Evolutionary conservation across 2,329 filamentous ascomycete genomes (phyloP).

Genomic region (Pseudogymnoascus sp.): DNA sequence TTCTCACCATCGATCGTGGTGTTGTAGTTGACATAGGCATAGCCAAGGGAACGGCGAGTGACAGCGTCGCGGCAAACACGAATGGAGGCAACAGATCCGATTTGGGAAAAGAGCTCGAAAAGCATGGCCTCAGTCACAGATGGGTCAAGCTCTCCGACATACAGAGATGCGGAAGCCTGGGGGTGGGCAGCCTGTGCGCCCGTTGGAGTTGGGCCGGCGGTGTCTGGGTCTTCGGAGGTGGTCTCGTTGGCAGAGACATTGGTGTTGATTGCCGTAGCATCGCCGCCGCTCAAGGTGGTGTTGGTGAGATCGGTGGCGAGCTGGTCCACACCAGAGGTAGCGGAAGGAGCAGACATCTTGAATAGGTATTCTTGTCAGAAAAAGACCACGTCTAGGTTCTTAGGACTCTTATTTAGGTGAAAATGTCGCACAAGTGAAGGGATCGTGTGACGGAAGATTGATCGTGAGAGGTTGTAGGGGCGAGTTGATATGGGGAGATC

Average conservation of each 20-base stretch:
- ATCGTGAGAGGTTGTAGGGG: slow-evolving; percentile 12
- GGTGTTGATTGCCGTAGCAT: slow-evolving; percentile 69
- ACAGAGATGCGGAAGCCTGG: slow-evolving; percentile 93
- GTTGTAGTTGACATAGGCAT: slow-evolving; percentile 99
- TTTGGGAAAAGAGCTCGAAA: slow-evolving; percentile 99
- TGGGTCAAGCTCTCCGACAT: slow-evolving; percentile 95
- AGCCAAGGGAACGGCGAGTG: slow-evolving; percentile 95
- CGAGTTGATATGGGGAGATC: slow-evolving; percentile 22
- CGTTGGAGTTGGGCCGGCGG: slow-evolving; percentile 62
- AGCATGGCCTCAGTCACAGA: slow-evolving; percentile 99
- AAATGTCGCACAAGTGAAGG: slow-evolving; percentile 17
- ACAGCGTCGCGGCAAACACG: slow-evolving; percentile 99
- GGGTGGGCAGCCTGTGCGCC: slow-evolving; percentile 64
- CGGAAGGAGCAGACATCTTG: slow-evolving; percentile 55
- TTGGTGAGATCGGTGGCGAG: slow-evolving; percentile 71
- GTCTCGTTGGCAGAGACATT: slow-evolving; percentile 51
- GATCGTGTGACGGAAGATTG: slow-evolving; percentile 16
- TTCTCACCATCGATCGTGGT: slow-evolving; percentile 93
- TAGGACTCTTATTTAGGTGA: slow-evolving; percentile 18
- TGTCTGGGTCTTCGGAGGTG: slow-evolving; percentile 51
- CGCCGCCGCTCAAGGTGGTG: slow-evolving; percentile 60
- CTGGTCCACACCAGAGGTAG: slow-evolving; percentile 64
- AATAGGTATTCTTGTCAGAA: slow-evolving; percentile 20
- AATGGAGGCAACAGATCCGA: slow-evolving; percentile 96
- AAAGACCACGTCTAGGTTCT: slow-evolving; percentile 13